Base-by-base conservation (phyloP, 2,329 filamentous ascomycete species). In the Ophiostoma novo-ulmi region DNA sequence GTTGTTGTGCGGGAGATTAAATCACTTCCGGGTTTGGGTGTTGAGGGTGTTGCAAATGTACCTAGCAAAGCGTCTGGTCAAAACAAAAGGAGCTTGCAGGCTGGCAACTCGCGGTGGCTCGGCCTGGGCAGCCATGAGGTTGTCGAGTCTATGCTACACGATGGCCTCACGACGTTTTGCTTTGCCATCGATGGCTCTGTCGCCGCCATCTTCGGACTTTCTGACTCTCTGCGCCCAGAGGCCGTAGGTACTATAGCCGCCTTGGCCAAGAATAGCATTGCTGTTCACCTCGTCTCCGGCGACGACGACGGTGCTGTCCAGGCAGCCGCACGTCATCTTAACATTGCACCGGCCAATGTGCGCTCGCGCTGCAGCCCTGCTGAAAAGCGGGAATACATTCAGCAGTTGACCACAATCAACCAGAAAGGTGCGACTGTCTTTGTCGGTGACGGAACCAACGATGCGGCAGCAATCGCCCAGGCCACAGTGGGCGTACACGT, bases 361-460 rank as follows among this genome's bases (percentile, higher is more conserved):
- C 78, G 78, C 3, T 80, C 84, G 20, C 79, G 80, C 13, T 81
- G 80, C 75, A 79, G 79, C 0, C 84, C 84, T 0, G 77, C 77
- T 1, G 81, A 84, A 71, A 86, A 86, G 74, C 78, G 80, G 35
- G 77, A 73, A 0, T 85, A 85, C 72, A 79, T 58, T 8, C 52
- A 58, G 13, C n/a, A 13, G 5, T 17, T 58, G 13, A 31, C 31
- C 31, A 31, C 31, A 31, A 22, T 14, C n/a, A 26, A 13, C 11
- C 11, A 31, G n/a, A 26, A 26, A 22, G 17, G 13, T 1, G 13
- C 22, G 0, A 26, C 22, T 11, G 78, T 93, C 6, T 94, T 94
- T 78, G 85, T 86, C 68, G 91, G 91, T 44, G 91, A 94, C 75
- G 92, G 92, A 1, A 93, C 90, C 17, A 94, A 94, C 77, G 91